These are phyloP conservation scores for Beta lomatogona DNA, from an alignment of 179 eudicot genomes.

Conservation along the genomic window DNA sequence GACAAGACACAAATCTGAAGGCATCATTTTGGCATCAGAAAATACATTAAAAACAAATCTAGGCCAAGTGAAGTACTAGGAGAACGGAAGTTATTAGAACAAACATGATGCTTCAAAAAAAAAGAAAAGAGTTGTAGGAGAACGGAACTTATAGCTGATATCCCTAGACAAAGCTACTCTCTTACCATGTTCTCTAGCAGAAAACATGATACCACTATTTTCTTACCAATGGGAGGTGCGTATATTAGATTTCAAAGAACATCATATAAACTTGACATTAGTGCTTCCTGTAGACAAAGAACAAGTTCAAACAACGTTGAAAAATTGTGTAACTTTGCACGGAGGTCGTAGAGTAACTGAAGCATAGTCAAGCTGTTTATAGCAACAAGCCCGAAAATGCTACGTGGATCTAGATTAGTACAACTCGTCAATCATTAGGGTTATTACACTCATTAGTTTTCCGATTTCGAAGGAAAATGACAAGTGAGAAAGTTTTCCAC, in stretches of 20 bases:
- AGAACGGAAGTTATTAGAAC: not conserved
- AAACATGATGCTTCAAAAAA: not conserved
- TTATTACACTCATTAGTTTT: not conserved
- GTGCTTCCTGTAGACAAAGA: not conserved
- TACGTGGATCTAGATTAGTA: not conserved
- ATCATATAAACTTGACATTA: not conserved
- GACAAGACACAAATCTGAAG: slow-evolving; percentile 70
- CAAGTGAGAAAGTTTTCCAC: not conserved
- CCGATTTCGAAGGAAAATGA: not conserved
- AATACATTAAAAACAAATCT: slow-evolving; percentile 1
- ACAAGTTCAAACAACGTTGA: not conserved
- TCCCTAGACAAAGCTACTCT: not conserved
- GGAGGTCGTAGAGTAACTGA: not conserved
- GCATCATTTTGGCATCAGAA: slow-evolving; percentile 23
- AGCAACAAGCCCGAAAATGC: not conserved
- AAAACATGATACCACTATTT: not conserved
- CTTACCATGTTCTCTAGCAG: not conserved
- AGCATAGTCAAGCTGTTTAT: not conserved
- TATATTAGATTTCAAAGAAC: not conserved
- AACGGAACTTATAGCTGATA: not conserved
- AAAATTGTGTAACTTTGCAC: not conserved
- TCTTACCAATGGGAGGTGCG: not conserved
- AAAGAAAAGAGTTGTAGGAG: too few species aligned
- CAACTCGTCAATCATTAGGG: not conserved
- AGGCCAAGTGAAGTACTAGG: slow-evolving; percentile 1